Evolutionary conservation across 2,329 filamentous ascomycete genomes (phyloP).

Genomic region (Sporothrix pallida): DNA sequence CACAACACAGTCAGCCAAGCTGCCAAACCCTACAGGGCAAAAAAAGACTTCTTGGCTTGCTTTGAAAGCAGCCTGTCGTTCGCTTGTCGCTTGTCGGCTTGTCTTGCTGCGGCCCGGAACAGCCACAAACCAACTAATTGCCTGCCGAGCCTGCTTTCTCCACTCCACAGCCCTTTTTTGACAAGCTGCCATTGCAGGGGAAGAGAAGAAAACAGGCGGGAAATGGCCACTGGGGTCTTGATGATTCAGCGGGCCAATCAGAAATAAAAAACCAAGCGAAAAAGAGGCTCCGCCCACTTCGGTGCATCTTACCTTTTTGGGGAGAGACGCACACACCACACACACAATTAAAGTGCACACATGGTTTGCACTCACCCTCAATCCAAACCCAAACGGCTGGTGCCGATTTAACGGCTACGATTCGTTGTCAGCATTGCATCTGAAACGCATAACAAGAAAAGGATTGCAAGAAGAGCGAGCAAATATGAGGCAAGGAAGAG

Average conservation of each 20-base stretch:
- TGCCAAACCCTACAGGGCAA: not conserved
- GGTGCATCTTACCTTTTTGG: not conserved
- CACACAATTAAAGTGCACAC: not conserved
- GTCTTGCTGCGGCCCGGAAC: not conserved
- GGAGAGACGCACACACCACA: no score
- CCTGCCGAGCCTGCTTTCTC: not conserved
- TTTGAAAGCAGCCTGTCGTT: no score
- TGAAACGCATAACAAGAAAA: slow-evolving; percentile 11
- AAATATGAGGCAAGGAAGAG: no score
- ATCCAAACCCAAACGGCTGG: not conserved
- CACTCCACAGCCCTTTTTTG: slow-evolving; percentile 10
- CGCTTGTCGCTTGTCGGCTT: not conserved
- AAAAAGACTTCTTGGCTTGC: no score
- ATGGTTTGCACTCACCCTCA: not conserved
- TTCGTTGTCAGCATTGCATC: not conserved
- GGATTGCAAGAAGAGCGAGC: no score
- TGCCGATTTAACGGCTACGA: not conserved
- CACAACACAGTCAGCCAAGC: no score
- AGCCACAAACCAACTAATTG: not conserved
- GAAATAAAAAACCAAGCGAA: not conserved
- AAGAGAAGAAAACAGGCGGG: not conserved
- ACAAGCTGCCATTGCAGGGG: not conserved
- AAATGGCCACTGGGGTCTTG: not conserved
- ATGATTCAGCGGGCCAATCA: not conserved
- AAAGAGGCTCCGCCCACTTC: not conserved